A percentile compares a stretch with the other conserved stretches of the same genome.
Evolutionary conservation across 352 stramenopile genomes (phyloP).

Genomic region (Phytophthora melonis): DNA sequence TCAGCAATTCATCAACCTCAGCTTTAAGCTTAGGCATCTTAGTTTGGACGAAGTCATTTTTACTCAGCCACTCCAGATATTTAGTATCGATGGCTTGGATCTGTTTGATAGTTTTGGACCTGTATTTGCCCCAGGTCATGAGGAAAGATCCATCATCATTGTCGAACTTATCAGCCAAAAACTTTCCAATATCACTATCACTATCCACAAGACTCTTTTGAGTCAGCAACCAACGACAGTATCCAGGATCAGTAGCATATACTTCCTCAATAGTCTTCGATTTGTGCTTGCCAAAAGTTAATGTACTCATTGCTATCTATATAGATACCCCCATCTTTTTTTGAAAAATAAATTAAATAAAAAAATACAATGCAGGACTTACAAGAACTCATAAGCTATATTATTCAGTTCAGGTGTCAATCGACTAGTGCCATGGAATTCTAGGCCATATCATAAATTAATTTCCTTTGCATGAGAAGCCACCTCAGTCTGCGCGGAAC

Average conservation of each 20-base stretch:
- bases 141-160: not conserved
- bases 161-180: not conserved
- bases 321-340: not conserved
- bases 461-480: no score
- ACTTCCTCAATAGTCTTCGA: conserved; percentile 16
- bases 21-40: conserved; percentile 2
- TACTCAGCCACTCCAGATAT: no score
- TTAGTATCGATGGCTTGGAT: conserved; percentile 5
- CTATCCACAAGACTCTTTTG: conserved; percentile 13
- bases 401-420: no score
- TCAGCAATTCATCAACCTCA: conserved; percentile 6
- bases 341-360: not conserved
- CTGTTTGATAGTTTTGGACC: conserved; percentile 2
- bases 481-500: no score
- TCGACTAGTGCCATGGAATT: no score
- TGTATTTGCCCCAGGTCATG: not conserved
- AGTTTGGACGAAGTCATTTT: no score
- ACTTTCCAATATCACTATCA: conserved; percentile 11
- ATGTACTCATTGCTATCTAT: conserved; percentile 16
- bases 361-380: no score
- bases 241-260: conserved; percentile 12
- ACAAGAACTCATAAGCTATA: no score
- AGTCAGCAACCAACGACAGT: conserved; percentile 17
- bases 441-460: no score
- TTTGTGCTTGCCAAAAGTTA: conserved; percentile 24